Percentiles rank a stretch among this genome's conserved stretches.
phyloP scores from a whole-genome alignment of 306 rosid genomes.

The Prunus mongolica region DNA sequence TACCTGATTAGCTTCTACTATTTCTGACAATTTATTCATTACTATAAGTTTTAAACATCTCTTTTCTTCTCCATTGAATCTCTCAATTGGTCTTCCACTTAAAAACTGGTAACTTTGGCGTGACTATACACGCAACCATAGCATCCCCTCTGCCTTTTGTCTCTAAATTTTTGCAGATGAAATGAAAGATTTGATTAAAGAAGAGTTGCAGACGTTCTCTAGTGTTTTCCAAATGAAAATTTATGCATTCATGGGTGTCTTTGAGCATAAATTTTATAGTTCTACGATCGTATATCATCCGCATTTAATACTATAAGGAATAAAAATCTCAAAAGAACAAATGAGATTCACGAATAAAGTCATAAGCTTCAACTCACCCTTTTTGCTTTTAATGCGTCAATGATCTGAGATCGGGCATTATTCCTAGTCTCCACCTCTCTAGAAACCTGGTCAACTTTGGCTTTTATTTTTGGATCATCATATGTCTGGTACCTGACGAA shows the following conservation, averaged over 20 bases:
- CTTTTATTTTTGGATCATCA: conserved; percentile 76
- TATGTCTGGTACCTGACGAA: conserved; percentile 58
- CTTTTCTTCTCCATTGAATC: neutral
- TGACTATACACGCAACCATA: no score
- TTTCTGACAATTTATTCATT: neutral
- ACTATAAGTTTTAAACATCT: neutral
- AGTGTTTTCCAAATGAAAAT: neutral
- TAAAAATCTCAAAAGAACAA: neutral
- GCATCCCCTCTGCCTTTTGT: no score
- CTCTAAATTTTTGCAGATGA: no score
- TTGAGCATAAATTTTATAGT: neutral
- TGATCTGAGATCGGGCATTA: conserved; percentile 65
- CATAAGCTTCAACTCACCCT: conserved; percentile 60
- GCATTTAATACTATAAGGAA: neutral
- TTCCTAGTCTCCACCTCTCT: conserved; percentile 64
- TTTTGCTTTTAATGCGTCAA: conserved; percentile 76
- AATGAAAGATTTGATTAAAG: no score
- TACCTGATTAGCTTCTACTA: neutral
- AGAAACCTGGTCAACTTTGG: conserved; percentile 60
- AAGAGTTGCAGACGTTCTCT: neutral
- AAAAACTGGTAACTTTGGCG: no score
- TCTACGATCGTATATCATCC: neutral
- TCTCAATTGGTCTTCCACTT: neutral
- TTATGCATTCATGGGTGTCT: neutral
- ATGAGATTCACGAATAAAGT: neutral